Evolutionary conservation across 768 basidiomycete species (phyloP), one percentile per base, ranked within the genome.

Genomic region (Mycena venus): DNA sequence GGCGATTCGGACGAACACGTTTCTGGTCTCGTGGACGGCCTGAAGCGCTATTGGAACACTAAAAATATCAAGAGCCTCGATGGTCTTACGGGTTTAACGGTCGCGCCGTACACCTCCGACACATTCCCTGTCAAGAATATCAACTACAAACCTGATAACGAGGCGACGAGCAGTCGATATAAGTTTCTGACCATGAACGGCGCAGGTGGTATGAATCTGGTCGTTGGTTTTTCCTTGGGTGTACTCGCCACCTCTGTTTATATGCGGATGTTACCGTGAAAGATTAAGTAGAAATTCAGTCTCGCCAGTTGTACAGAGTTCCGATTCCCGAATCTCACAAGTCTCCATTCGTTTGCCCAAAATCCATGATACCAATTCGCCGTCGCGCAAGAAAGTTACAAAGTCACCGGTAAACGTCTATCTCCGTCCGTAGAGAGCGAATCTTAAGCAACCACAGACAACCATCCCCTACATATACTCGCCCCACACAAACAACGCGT

Each of bases 11-110:
- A 78, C 49, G 36, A 56, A 19, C 62, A 44, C 29, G 58, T 58
- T 53, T 65, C 67, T 42, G 68, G 73, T n/a, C 47, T 68, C 31
- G 34, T 73, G 15, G 73, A 86, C 4, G 91, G 91, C 2, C 84
- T 93, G 77, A 89, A 86, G 77, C 79, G 84, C 3, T 93, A 91
- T 83, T 93, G 92, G 91, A 78, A 78, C 23, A 78, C 78, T 10
- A 83, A 86, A 61, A 94, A 94, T 75, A 42, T 82, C 9, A 79
- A 76, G 40, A 92, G 91, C 69, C 76, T 92, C 23, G 91, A 93
- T 73, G 91, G 91, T 11, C 84, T 93, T 9, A 88, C 90, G 0
- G 91, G 84, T 0, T 75, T 93, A 44, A 53, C 74, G 8, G 55
- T 72, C 6, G 88, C 86, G 10, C 75, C 75, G 42, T 71, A 14